Base-by-base conservation (phyloP, 1,284 basidiomycete species). In the Wolfiporia cocos region DNA sequence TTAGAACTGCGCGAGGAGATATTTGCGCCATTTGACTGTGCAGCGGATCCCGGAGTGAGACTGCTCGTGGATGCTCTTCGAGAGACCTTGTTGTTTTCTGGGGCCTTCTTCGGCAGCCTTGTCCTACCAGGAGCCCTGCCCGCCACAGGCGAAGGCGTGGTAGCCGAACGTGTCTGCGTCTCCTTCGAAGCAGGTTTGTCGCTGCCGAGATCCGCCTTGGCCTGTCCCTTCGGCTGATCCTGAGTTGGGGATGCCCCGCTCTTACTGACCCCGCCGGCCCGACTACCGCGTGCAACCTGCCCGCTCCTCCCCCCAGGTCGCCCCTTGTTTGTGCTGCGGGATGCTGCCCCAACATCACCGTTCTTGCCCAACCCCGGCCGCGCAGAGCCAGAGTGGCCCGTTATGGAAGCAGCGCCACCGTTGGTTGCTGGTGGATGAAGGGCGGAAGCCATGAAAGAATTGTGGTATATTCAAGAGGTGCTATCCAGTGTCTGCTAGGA, bases 291-390 rank as follows among this genome's bases (percentile, higher is more conserved):
- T 29, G 61, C 60, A 18, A 63, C 62, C 38, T 64, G 60, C 28
- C 68, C 65, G 40, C 63, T 59, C 37, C 56, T 58, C 43, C 66
- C 61, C 28, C 64, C 56, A 24, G 55, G 43, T 14, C 58, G 53
- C 29, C 56, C 53, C 41, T 50, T 56, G 30, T 48, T 42, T 12
- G 41, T 18, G 5, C 64, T 64, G 36, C 69, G 73, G 51, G 76
- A 74, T 22, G 74, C 67, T 24, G 73, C 64, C 9, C 71, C 71
- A 43, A 71, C 59, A 30, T 79, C 78, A 34, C 64, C 65, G 19
- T 59, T 56, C 36, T 67, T 66, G 34, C 58, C 60, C 77, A 77
- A 76, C 39, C 67, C 67, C 42, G 59, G 55, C 39, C 67, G 64
- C 40, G 48, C 41, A 31, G 55, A 47, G 40, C 30, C 47, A 37